Conservation (phyloP, 2,329 filamentous ascomycete genomes). For the Hymenotorrendiella dingleyae region DNA sequence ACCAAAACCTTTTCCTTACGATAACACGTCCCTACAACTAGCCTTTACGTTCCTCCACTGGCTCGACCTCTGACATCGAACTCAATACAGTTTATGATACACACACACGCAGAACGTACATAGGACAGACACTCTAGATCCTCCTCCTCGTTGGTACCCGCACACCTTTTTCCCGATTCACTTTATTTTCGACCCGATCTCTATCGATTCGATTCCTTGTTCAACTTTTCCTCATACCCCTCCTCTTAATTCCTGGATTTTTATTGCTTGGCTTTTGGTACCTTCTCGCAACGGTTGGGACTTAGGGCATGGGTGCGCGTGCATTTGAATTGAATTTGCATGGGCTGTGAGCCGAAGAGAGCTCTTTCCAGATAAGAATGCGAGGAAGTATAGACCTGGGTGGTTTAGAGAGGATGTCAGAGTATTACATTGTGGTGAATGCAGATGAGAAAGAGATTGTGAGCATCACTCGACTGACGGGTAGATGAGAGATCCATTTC, state of each 20-base stretch:
- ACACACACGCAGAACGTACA: background rate
- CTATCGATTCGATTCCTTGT: constrained; percentile 2
- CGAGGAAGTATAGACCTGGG: background rate
- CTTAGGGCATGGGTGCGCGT: background rate
- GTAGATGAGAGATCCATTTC: background rate
- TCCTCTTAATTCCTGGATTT: constrained; percentile 2
- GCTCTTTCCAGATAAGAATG: background rate
- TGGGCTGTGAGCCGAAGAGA: background rate
- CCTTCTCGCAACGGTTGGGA: background rate
- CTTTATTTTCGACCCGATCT: background rate
- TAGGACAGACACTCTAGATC: background rate
- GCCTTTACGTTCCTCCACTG: background rate
- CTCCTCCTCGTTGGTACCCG: background rate
- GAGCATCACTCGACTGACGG: background rate
- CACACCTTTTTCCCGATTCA: background rate
- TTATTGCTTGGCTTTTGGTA: background rate
- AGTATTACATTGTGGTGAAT: background rate
- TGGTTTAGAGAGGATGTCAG: background rate
- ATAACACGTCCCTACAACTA: constrained; percentile 8
- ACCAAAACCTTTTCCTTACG: constrained; percentile 10
- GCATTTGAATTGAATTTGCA: background rate
- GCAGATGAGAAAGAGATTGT: background rate
- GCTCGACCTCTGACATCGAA: background rate
- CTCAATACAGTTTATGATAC: constrained; percentile 1
- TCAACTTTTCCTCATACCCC: background rate